Evolutionary conservation across 345 rosid species (phyloP).

Genomic region (Atalantia buxifolia): DNA sequence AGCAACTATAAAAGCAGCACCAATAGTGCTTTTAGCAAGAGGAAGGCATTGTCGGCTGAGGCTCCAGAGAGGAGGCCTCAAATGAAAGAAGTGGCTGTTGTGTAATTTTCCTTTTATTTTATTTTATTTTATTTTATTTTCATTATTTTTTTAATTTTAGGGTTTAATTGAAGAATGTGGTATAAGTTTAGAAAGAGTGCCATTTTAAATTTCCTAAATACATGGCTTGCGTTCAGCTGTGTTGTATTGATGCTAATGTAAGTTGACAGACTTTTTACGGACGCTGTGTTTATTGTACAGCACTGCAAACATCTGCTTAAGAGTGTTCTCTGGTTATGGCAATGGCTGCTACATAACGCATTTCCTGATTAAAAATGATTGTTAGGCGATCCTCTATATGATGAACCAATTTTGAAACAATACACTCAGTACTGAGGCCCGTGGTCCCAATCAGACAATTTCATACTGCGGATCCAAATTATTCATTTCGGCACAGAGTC

Average conservation of each 20-base stretch:
- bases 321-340: too few relatives aligned
- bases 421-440: too few relatives aligned
- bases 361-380: too few relatives aligned
- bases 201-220: background rate
- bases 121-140: background rate
- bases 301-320: too few relatives aligned
- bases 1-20: conserved; percentile 11
- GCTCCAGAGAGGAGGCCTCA: conserved; percentile 32
- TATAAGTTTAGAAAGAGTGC: background rate
- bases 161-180: background rate
- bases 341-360: too few relatives aligned
- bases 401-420: too few relatives aligned
- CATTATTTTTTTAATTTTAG: too few relatives aligned
- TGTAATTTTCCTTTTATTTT: background rate
- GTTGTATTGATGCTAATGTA: background rate
- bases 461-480: too few relatives aligned
- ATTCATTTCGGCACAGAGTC: too few relatives aligned
- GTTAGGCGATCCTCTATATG: too few relatives aligned
- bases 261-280: background rate
- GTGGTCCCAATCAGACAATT: too few relatives aligned
- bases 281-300: too few relatives aligned
- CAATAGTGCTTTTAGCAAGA: conserved; percentile 23
- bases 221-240: background rate
- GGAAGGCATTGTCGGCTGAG: conserved; percentile 39
- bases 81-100: conserved; percentile 32